These are phyloP conservation scores for Fusarium sp. DNA, from an alignment of 2,329 filamentous ascomycete species.

Conservation along the genomic window DNA sequence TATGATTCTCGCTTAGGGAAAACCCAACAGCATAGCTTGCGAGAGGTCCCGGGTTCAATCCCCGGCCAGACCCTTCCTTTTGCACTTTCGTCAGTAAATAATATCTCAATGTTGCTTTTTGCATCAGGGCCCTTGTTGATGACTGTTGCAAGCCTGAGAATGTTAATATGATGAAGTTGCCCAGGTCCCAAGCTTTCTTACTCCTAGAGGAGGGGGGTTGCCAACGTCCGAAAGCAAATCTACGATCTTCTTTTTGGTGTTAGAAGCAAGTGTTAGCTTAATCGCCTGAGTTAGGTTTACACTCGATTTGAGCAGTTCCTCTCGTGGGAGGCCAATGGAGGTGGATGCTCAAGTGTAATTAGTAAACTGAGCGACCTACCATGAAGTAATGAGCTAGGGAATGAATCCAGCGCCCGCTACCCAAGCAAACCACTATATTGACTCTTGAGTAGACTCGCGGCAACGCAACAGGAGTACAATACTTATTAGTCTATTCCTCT, in stretches of 20 bases:
- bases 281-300: background rate
- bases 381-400: background rate
- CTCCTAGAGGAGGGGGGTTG: background rate
- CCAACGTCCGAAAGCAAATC: background rate
- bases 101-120: background rate
- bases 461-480: background rate
- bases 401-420: too few relatives aligned
- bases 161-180: too few relatives aligned
- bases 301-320: background rate
- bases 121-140: too few relatives aligned
- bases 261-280: background rate
- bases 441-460: too few relatives aligned
- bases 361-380: background rate
- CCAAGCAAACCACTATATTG: background rate
- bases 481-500: background rate
- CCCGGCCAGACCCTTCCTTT: conserved; percentile 53
- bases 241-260: background rate
- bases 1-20: conserved; percentile 77
- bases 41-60: conserved; percentile 59
- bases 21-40: conserved; percentile 50
- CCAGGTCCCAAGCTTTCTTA: background rate
- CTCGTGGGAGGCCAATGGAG: too few relatives aligned
- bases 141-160: too few relatives aligned
- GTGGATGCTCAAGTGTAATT: background rate
- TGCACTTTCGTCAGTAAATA: background rate